A percentile compares a stretch with the other conserved stretches of the same genome.
phyloP scores from a whole-genome alignment of 495 filamentous ascomycete genomes.

The Annulohypoxylon stygium region DNA sequence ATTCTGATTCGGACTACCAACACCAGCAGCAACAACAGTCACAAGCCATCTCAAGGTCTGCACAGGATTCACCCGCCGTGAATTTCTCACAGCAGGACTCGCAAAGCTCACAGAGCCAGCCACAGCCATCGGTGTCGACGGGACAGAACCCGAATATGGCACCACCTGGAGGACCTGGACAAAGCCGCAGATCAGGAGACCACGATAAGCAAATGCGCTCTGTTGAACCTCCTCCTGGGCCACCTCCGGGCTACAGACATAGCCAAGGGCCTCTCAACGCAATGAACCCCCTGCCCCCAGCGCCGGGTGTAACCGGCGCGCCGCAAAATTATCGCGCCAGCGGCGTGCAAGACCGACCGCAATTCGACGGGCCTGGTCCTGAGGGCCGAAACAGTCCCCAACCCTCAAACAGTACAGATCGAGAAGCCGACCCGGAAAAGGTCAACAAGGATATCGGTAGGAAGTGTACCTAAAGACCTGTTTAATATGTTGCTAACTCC shows the following conservation, averaged over 20 bases:
- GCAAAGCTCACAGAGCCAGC: slow-evolving; percentile 55
- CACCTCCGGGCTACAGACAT: slow-evolving; percentile 63
- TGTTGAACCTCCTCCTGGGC: slow-evolving; percentile 60
- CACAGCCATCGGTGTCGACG: slow-evolving; percentile 45
- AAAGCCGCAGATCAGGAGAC: slow-evolving; percentile 61
- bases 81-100: slow-evolving; percentile 54
- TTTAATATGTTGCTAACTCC: slow-evolving; percentile 29
- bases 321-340: slow-evolving; percentile 57
- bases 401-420: slow-evolving; percentile 65
- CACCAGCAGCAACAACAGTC: slow-evolving; percentile 41
- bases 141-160: slow-evolving; percentile 59
- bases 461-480: slow-evolving; percentile 43
- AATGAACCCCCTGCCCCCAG: slow-evolving; percentile 58
- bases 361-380: slow-evolving; percentile 55
- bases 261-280: slow-evolving; percentile 57
- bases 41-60: slow-evolving; percentile 56
- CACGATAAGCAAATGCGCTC: slow-evolving; percentile 58
- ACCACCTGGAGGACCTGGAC: slow-evolving; percentile 59
- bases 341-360: slow-evolving; percentile 53
- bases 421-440: slow-evolving; percentile 66
- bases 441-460: slow-evolving; percentile 76
- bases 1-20: slow-evolving; percentile 59
- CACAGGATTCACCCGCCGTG: slow-evolving; percentile 55
- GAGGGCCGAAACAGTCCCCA: slow-evolving; percentile 73
- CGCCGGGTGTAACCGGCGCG: slow-evolving; percentile 51